A percentile compares a stretch with the other conserved stretches of the same genome.
phyloP scores from a whole-genome alignment of 352 stramenopile species.

The Phytophthora pseudosyringae region DNA sequence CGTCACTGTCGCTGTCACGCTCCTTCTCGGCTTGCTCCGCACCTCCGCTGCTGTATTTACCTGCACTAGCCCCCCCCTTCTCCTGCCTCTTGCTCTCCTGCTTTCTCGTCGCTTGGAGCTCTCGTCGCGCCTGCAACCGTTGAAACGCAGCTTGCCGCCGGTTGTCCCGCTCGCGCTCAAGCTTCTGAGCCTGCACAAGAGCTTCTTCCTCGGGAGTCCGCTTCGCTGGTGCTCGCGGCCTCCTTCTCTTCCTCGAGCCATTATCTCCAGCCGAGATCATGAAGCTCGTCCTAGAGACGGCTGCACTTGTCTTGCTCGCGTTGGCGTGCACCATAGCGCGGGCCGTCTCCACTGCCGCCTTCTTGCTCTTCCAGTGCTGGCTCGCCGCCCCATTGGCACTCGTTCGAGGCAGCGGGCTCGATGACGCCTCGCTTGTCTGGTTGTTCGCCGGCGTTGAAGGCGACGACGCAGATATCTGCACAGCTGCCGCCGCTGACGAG shows the following conservation, averaged over 20 bases:
- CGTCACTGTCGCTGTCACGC: slow-evolving; percentile 22
- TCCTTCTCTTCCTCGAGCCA: slow-evolving; percentile 37
- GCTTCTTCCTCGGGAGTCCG: slow-evolving; percentile 39
- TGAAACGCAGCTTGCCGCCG: slow-evolving; percentile 63
- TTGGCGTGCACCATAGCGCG: slow-evolving; percentile 43
- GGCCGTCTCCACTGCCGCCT: slow-evolving; percentile 42
- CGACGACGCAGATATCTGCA: slow-evolving; percentile 10
- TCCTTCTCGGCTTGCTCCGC: slow-evolving; percentile 5
- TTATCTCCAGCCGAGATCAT: slow-evolving; percentile 52
- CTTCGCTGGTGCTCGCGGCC: slow-evolving; percentile 35
- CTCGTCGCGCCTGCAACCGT: slow-evolving; percentile 61
- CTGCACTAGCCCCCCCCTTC: not conserved
- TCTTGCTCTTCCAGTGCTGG: slow-evolving; percentile 40
- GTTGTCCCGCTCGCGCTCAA: slow-evolving; percentile 58
- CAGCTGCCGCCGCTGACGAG: slow-evolving; percentile 8
- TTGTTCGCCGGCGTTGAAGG: not conserved
- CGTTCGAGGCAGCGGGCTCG: not conserved
- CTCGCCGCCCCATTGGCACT: not conserved
- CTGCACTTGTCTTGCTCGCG: slow-evolving; percentile 4
- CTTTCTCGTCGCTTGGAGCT: slow-evolving; percentile 58
- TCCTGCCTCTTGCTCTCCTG: slow-evolving; percentile 34
- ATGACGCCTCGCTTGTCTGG: not conserved
- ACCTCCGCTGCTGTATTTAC: not conserved
- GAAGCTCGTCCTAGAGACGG: slow-evolving; percentile 34
- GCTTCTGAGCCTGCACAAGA: slow-evolving; percentile 5